These are phyloP conservation scores for Fonsecaea pugnacius DNA, from an alignment of 2,329 filamentous ascomycete genomes.

Conservation along the genomic window DNA sequence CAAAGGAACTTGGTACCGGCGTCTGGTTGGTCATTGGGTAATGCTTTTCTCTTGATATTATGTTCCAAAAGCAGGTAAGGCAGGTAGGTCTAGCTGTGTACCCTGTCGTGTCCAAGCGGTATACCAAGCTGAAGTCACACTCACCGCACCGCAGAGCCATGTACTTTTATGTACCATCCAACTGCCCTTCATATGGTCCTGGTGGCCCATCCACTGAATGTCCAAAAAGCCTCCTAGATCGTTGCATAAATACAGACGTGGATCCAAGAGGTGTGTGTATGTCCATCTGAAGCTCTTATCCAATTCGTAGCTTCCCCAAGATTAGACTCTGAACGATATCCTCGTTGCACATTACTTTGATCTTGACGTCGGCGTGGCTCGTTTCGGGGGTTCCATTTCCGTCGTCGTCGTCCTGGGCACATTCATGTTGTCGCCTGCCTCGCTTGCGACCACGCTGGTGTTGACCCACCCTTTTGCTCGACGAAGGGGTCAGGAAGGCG, in stretches of 20 bases:
- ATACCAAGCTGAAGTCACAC: neutral
- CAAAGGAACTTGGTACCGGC: too few species aligned
- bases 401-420: neutral
- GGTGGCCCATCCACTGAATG: neutral
- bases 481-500: constrained; percentile 42
- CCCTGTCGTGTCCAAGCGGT: neutral
- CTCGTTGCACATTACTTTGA: constrained; percentile 78
- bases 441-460: constrained; percentile 8
- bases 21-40: too few species aligned
- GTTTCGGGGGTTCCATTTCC: constrained; percentile 45
- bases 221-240: neutral
- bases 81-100: neutral
- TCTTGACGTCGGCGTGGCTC: constrained; percentile 44
- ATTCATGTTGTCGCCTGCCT: constrained; percentile 40
- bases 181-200: neutral
- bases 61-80: neutral
- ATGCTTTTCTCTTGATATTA: neutral
- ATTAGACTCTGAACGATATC: constrained; percentile 92
- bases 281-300: neutral
- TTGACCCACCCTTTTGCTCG: constrained; percentile 22
- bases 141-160: neutral
- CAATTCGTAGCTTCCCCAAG: constrained; percentile 67
- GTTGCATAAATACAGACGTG: neutral
- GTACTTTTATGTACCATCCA: neutral
- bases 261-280: neutral